Conservation (phyloP, 2,329 filamentous ascomycete genomes). For the Penicillium sp. region DNA sequence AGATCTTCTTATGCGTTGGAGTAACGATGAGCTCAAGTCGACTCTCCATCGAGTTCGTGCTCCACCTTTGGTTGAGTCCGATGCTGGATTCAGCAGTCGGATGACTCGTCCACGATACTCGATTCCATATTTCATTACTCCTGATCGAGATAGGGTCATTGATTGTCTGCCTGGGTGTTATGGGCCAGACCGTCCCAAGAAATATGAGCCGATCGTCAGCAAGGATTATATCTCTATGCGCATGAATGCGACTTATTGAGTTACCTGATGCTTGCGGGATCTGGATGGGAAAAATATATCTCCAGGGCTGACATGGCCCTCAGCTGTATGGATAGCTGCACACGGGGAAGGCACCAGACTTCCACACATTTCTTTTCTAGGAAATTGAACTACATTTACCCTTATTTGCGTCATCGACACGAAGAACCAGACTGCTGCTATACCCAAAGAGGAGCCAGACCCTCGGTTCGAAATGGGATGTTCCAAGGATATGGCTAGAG, state of each 20-base stretch:
- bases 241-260: conserved; percentile 3
- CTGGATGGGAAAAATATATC: no score
- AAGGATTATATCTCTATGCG: conserved; percentile 5
- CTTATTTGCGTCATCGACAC: no score
- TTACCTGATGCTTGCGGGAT: not conserved
- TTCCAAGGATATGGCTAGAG: no score
- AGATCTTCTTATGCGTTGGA: conserved; percentile 8
- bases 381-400: no score
- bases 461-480: no score
- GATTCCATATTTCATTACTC: conserved; percentile 5
- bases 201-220: conserved; percentile 3
- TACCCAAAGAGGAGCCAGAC: no score
- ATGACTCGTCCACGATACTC: conserved; percentile 3
- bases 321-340: no score
- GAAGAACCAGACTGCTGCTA: no score
- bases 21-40: conserved; percentile 6
- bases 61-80: not conserved
- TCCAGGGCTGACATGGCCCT: no score
- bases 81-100: not conserved
- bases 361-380: no score
- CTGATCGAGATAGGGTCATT: conserved; percentile 2
- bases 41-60: conserved; percentile 7
- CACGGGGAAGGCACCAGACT: no score
- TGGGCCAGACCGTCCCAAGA: not conserved
- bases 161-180: conserved; percentile 5